Evolutionary conservation across 2,329 filamentous ascomycete genomes (phyloP), one percentile per base, ranked within the genome.

Genomic region (Hirsutella minnesotensis): DNA sequence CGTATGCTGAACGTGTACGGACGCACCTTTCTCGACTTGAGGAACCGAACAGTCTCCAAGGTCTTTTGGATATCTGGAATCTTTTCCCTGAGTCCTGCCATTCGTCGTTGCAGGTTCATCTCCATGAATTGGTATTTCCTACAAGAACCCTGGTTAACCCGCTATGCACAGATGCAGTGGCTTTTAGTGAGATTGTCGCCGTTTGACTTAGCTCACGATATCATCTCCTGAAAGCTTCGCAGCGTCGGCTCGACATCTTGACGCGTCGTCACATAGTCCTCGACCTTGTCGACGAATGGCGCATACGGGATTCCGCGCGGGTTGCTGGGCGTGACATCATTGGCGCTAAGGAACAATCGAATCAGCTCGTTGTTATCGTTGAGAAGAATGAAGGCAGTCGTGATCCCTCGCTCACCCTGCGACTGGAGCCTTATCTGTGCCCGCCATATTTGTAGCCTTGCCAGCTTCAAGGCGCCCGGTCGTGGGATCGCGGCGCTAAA

Each of bases 71-170:
- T 96, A 61, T 98, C 92, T 0, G 92, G 92, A 51, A 98, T 88
- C 70, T 96, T 98, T 58, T 95, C 89, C 57, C 82, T 85, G 44
- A 98, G 69, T 2, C 89, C 88, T 4, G 75, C 72, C 42, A 85
- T 82, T 39, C 92, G 78, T 49, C 87, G 77, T 62, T 94, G 83
- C 46, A 92, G 85, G 64, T 95, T 96, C 60, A 83, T 72, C 67
- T 96, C 88, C 92, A 98, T 98, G 68, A 96, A 98, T 64, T 96
- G 92, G 69, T 98, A 98, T 74, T 98, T 98, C 54, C 88, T 94
- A 59, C 20, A 30, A 21, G 39, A 9, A 18, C 18, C n/a, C 19
- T 10, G 44, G 44, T 51, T 46, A 34, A 36, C 29, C 38, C 16
- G 20, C 7, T 31, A 15, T 9, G 15, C 8, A 19, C 9, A 19